These are phyloP conservation scores for Fusarium brevicatenulatum DNA, from an alignment of 2,329 filamentous ascomycete species.

Conservation along the genomic window DNA sequence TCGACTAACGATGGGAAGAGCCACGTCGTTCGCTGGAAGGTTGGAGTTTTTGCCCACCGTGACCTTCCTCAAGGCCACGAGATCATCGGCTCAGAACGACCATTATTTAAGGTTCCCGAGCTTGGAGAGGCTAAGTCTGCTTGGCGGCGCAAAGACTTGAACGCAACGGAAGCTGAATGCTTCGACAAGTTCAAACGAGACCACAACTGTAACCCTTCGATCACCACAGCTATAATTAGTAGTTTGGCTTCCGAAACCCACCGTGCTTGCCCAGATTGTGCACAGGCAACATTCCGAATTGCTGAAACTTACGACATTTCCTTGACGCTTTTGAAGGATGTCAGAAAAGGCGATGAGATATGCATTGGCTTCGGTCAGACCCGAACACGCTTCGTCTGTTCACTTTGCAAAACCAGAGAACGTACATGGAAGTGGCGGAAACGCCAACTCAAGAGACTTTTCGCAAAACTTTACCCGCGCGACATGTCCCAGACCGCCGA, in stretches of 20 bases:
- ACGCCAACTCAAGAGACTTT: neutral
- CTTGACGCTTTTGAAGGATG: conserved; percentile 14
- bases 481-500: neutral
- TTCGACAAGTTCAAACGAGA: conserved; percentile 1
- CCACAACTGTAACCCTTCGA: conserved; percentile 36
- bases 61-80: conserved; percentile 5
- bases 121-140: too few species aligned
- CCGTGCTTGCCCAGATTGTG: conserved; percentile 47
- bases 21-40: conserved; percentile 5
- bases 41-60: conserved; percentile 35
- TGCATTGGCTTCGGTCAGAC: conserved; percentile 50
- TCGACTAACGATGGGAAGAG: neutral
- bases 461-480: neutral
- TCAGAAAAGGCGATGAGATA: conserved; percentile 48
- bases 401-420: conserved; percentile 13
- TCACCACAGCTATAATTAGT: conserved; percentile 31
- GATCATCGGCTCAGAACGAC: conserved; percentile 37
- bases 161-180: neutral
- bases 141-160: too few species aligned
- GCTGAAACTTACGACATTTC: conserved; percentile 29
- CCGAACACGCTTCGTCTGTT: conserved; percentile 44
- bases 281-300: conserved; percentile 38
- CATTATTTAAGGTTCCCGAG: conserved; percentile 20
- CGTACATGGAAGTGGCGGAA: neutral
- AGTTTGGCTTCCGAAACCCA: conserved; percentile 44